A percentile compares a stretch with the other conserved stretches of the same genome.
Conservation (phyloP, 371 early-diverging fungal genomes). For the Mucor velutinosus region DNA sequence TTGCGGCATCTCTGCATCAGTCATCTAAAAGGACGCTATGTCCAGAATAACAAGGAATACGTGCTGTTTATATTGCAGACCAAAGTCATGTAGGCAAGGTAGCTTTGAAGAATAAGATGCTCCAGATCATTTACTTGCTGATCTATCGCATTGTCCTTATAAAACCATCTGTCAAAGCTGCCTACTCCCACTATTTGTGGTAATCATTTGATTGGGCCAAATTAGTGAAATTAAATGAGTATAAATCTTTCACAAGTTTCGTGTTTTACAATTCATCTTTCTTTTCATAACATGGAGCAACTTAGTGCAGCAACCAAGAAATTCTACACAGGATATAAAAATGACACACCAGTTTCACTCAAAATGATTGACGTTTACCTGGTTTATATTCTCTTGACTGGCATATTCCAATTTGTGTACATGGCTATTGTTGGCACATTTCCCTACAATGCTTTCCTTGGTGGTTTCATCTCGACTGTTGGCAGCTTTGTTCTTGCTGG, state of each 20-base stretch:
- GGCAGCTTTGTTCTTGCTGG: slow-evolving; percentile 95
- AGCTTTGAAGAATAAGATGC: too few relatives aligned
- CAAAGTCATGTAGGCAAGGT: too few relatives aligned
- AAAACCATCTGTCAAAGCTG: background rate
- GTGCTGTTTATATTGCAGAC: too few relatives aligned
- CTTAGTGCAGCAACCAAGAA: slow-evolving; percentile 24
- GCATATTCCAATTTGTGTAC: slow-evolving; percentile 89
- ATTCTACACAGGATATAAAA: slow-evolving; percentile 47
- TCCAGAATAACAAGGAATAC: too few relatives aligned
- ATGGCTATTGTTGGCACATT: slow-evolving; percentile 83
- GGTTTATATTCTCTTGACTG: slow-evolving; percentile 82
- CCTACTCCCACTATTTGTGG: background rate
- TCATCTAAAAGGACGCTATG: too few relatives aligned
- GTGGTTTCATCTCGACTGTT: slow-evolving; percentile 91
- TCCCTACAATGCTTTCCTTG: slow-evolving; percentile 97
- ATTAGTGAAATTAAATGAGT: background rate
- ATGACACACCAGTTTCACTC: slow-evolving; percentile 75
- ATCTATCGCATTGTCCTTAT: background rate
- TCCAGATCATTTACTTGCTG: too few relatives aligned
- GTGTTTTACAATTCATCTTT: background rate
- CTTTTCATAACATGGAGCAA: slow-evolving; percentile 17
- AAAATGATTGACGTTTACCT: slow-evolving; percentile 93
- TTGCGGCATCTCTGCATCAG: too few relatives aligned
- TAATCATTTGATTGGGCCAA: slow-evolving; percentile 1
- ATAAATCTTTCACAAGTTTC: background rate